phyloP scores from a whole-genome alignment of 108 stramenopile genomes.

The Cyclotella distinguenda region DNA sequence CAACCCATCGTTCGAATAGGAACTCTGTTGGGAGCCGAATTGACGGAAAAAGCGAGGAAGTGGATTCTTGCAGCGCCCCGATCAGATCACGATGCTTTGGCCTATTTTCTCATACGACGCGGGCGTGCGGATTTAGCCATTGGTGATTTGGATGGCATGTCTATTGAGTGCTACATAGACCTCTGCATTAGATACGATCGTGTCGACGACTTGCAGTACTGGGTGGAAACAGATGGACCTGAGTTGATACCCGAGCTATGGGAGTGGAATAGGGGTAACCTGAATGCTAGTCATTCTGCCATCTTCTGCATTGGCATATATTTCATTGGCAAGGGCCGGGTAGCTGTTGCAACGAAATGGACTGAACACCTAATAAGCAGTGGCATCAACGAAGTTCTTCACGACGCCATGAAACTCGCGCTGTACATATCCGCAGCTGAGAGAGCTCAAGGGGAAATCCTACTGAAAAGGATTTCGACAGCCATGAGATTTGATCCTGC shows the following conservation, averaged over 20 bases:
- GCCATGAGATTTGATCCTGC: slow-evolving; percentile 16
- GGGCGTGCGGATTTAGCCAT: slow-evolving; percentile 65
- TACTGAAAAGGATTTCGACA: slow-evolving; percentile 19
- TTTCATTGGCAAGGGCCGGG: slow-evolving; percentile 60
- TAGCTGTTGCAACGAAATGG: slow-evolving; percentile 39
- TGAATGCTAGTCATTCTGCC: slow-evolving; percentile 41
- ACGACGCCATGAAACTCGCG: slow-evolving; percentile 45
- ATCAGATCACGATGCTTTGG: slow-evolving; percentile 65
- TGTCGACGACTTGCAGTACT: slow-evolving; percentile 62
- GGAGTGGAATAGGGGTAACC: slow-evolving; percentile 59
- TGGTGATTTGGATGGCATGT: slow-evolving; percentile 57
- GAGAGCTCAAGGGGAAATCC: slow-evolving; percentile 15
- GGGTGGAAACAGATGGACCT: slow-evolving; percentile 55
- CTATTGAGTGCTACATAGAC: slow-evolving; percentile 71
- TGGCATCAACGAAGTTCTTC: slow-evolving; percentile 29
- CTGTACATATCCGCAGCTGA: slow-evolving; percentile 22
- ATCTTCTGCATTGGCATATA: slow-evolving; percentile 67
- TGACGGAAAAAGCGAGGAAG: slow-evolving; percentile 56
- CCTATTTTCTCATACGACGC: slow-evolving; percentile 70
- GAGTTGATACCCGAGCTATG: slow-evolving; percentile 52
- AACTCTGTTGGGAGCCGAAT: slow-evolving; percentile 64
- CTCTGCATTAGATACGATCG: slow-evolving; percentile 66
- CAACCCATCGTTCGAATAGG: slow-evolving; percentile 77
- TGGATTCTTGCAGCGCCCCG: slow-evolving; percentile 71
- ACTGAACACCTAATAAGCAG: slow-evolving; percentile 6